phyloP scores from a whole-genome alignment of 169 alveolate species.

The Plasmodium inui region DNA sequence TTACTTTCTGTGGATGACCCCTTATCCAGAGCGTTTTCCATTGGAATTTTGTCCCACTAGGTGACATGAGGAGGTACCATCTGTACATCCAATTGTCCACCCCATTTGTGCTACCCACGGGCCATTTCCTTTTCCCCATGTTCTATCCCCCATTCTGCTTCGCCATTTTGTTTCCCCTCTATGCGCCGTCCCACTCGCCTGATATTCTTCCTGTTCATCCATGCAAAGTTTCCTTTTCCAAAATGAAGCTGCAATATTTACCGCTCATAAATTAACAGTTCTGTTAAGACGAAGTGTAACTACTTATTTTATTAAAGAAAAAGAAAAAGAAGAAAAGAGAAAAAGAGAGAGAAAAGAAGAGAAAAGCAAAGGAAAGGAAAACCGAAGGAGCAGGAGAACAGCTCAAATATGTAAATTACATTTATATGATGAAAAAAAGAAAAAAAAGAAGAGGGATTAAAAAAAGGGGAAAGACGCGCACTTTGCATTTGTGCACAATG shows the following conservation, averaged over 20 bases:
- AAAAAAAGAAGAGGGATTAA: background rate
- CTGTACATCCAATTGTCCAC: background rate
- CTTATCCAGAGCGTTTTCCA: background rate
- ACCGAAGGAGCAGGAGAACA: background rate
- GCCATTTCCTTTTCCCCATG: background rate
- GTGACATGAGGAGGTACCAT: background rate
- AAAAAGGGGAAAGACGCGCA: background rate
- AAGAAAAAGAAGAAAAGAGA: background rate
- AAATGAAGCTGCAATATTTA: conserved; percentile 26
- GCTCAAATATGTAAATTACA: conserved; percentile 10
- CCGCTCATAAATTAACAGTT: conserved; percentile 22
- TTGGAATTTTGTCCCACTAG: background rate
- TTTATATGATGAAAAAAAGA: background rate
- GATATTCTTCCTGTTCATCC: background rate
- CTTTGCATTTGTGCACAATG: background rate
- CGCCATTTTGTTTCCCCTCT: background rate
- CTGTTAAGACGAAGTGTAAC: background rate
- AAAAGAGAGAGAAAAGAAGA: no score
- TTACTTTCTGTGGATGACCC: background rate
- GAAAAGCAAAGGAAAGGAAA: no score
- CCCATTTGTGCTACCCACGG: background rate
- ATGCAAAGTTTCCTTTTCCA: background rate
- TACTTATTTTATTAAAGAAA: conserved; percentile 34
- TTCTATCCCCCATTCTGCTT: background rate
- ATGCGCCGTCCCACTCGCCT: background rate